These are phyloP conservation scores for Abrus pulchellus DNA, from an alignment of 306 rosid species.

Conservation along the genomic window DNA sequence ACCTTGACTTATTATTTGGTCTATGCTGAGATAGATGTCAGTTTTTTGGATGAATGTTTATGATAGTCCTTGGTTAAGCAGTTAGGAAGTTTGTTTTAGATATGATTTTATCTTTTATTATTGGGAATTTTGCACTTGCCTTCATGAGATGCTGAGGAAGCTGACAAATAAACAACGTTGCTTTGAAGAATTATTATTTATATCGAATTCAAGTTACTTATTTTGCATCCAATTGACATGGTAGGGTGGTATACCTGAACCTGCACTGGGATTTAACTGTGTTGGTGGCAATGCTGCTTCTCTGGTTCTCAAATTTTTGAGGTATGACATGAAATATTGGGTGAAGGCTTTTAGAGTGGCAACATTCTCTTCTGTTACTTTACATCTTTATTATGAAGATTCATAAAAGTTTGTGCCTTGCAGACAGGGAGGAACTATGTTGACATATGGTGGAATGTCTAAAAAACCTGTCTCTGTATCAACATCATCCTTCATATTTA, in stretches of 20 bases:
- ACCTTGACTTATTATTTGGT: slow-evolving; percentile 35
- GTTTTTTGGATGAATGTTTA: slow-evolving; percentile 33
- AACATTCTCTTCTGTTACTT: slow-evolving; percentile 20
- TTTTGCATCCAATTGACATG: slow-evolving; percentile 49
- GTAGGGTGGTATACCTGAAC: slow-evolving; percentile 78
- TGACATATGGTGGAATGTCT: slow-evolving; percentile 99
- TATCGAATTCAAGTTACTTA: slow-evolving; percentile 33
- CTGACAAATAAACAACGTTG: not conserved
- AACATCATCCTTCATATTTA: slow-evolving; percentile 91
- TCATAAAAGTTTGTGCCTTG: slow-evolving; percentile 36
- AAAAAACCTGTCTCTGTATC: slow-evolving; percentile 82
- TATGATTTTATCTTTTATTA: slow-evolving; percentile 4
- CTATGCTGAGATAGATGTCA: slow-evolving; percentile 17
- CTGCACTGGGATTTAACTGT: slow-evolving; percentile 89
- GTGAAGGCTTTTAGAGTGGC: slow-evolving; percentile 7
- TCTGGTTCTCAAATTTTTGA: slow-evolving; percentile 84
- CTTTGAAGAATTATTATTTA: slow-evolving; percentile 22
- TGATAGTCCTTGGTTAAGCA: slow-evolving; percentile 31
- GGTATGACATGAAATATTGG: slow-evolving; percentile 59
- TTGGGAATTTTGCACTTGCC: slow-evolving; percentile 14
- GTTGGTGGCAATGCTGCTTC: slow-evolving; percentile 96
- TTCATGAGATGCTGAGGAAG: not conserved
- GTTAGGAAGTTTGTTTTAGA: slow-evolving; percentile 26
- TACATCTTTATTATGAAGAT: slow-evolving; percentile 20
- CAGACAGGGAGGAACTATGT: slow-evolving; percentile 90